A percentile compares a stretch with the other conserved stretches of the same genome.
phyloP scores from a whole-genome alignment of 768 basidiomycete genomes.

The Xerocomus potaroensis region DNA sequence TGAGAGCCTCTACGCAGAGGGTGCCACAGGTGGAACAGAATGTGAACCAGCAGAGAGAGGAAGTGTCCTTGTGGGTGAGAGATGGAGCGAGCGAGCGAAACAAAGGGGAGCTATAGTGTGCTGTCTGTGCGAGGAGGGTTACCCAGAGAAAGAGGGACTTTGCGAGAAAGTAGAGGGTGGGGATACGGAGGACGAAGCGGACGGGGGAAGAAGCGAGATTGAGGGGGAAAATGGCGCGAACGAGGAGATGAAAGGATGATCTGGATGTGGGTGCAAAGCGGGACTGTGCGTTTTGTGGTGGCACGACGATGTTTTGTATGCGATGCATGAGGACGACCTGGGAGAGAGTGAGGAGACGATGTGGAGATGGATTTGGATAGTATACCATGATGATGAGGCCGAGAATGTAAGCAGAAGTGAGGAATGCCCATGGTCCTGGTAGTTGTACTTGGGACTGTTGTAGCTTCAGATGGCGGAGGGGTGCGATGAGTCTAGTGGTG shows the following conservation, averaged over 20 bases:
- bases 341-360: not conserved
- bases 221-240: constrained; percentile 54
- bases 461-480: constrained; percentile 35
- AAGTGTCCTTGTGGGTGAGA: too few species aligned
- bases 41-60: constrained; percentile 67
- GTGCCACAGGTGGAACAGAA: constrained; percentile 65
- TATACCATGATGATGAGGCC: constrained; percentile 62
- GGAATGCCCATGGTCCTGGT: constrained; percentile 67
- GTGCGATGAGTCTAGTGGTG: constrained; percentile 35
- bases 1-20: constrained; percentile 61
- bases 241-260: constrained; percentile 10
- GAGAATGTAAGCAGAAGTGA: constrained; percentile 69
- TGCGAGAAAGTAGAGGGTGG: constrained; percentile 58
- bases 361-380: constrained; percentile 7
- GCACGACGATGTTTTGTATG: constrained; percentile 74
- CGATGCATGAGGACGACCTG: constrained; percentile 70
- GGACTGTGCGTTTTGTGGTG: too few species aligned
- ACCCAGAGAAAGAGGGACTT: constrained; percentile 56
- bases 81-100: constrained; percentile 41
- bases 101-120: constrained; percentile 35
- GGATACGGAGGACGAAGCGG: constrained; percentile 56
- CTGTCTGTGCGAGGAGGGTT: constrained; percentile 55
- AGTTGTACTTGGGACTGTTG: constrained; percentile 19
- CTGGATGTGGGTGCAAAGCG: constrained; percentile 12
- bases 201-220: constrained; percentile 58